phyloP scores from a whole-genome alignment of 192 early-diverging fungal genomes.

The Obelidium mucronatum region DNA sequence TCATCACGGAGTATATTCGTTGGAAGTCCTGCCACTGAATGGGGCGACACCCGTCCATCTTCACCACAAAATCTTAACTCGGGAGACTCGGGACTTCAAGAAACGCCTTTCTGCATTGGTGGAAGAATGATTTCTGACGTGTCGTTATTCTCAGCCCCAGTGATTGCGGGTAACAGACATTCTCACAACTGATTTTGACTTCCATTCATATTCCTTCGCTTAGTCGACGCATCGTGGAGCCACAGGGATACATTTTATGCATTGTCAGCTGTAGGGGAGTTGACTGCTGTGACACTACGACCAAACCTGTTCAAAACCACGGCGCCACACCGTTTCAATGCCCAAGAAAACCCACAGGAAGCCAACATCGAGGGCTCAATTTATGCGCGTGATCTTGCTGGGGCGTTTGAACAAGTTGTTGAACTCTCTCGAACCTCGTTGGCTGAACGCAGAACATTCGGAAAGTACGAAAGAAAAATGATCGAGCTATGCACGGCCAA shows the following conservation, averaged over 20 bases:
- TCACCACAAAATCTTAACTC: background rate
- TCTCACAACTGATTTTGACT: background rate
- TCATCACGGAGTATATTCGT: conserved; percentile 43
- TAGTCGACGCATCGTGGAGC: conserved; percentile 39
- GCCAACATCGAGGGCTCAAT: conserved; percentile 49
- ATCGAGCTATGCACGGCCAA: conserved; percentile 56
- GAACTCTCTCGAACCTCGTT: conserved; percentile 40
- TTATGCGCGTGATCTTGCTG: conserved; percentile 46
- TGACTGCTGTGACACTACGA: conserved; percentile 46
- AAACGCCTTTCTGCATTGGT: conserved; percentile 33
- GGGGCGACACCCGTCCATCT: conserved; percentile 21
- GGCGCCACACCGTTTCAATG: conserved; percentile 43
- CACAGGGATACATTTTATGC: conserved; percentile 54
- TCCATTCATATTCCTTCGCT: too few relatives aligned
- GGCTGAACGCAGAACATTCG: conserved; percentile 36
- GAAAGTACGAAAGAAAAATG: conserved; percentile 46
- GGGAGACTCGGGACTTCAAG: background rate
- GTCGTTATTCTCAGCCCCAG: too few relatives aligned
- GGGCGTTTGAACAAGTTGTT: conserved; percentile 43
- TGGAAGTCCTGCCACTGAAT: conserved; percentile 55
- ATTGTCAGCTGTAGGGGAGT: conserved; percentile 43
- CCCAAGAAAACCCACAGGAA: conserved; percentile 31
- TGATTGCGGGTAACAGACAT: too few relatives aligned
- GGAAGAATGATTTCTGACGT: conserved; percentile 38
- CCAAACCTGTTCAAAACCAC: conserved; percentile 43